These are phyloP conservation scores for Paramecium biaurelia DNA, from an alignment of 73 alveolate species.

Conservation along the genomic window DNA sequence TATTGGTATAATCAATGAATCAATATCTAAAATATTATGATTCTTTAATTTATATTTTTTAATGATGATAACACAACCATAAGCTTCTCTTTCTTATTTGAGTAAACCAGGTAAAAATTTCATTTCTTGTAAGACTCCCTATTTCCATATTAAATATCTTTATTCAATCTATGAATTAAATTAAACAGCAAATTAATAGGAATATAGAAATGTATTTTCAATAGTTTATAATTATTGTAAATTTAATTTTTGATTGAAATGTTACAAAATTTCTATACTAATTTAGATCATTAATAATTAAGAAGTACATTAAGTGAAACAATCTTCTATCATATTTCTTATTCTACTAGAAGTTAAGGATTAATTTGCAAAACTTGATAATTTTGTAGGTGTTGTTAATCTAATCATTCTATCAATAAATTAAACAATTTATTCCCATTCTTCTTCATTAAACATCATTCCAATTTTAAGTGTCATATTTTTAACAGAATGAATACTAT, in stretches of 20 bases:
- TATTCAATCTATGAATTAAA: conserved; percentile 47
- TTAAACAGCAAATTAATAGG: conserved; percentile 43
- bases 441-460: conserved; percentile 25
- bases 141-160: conserved; percentile 57
- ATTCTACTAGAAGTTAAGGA: not conserved
- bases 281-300: conserved; percentile 39
- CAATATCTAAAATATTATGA: not conserved
- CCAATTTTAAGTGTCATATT: conserved; percentile 52
- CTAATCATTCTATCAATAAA: conserved; percentile 53
- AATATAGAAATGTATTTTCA: not conserved
- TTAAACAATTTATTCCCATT: conserved; percentile 58
- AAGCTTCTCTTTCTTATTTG: conserved; percentile 61
- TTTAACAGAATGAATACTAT: conserved; percentile 47
- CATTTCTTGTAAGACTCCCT: conserved; percentile 32
- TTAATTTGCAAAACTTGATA: not conserved
- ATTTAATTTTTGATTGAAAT: conserved; percentile 18
- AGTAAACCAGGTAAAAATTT: conserved; percentile 52
- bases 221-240: not conserved
- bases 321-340: conserved; percentile 47
- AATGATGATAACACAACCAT: conserved; percentile 44
- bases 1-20: not conserved
- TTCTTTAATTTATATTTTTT: not conserved
- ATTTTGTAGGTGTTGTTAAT: conserved; percentile 48
- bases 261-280: not conserved
- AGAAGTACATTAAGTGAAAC: conserved; percentile 35